Percentiles rank a stretch among this genome's conserved stretches.
Evolutionary conservation across 2,329 filamentous ascomycete genomes (phyloP).

Genomic region (Beauveria medogensis): DNA sequence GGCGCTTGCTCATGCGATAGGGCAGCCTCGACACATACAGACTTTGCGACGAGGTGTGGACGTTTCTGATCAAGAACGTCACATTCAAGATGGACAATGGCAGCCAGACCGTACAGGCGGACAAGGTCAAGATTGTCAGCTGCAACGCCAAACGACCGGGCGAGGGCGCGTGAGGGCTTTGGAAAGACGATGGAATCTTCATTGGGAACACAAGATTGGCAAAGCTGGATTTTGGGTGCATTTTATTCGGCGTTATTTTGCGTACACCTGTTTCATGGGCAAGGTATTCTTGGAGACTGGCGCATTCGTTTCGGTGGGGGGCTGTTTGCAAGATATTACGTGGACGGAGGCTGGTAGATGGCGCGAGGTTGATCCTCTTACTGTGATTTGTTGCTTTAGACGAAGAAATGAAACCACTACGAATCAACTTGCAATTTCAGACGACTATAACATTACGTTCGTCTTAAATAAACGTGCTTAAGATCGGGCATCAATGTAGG

Average conservation of each 20-base stretch:
- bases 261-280: neutral
- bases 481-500: neutral
- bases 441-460: no score
- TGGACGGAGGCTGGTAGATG: neutral
- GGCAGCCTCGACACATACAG: constrained; percentile 96
- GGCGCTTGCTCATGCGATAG: constrained; percentile 34
- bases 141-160: constrained; percentile 76
- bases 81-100: constrained; percentile 94
- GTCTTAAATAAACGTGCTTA: neutral
- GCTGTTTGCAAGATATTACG: neutral
- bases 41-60: constrained; percentile 99
- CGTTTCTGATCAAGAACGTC: constrained; percentile 96
- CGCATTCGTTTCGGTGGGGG: neutral
- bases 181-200: neutral
- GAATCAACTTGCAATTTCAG: no score
- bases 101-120: constrained; percentile 64
- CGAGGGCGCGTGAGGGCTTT: constrained; percentile 22
- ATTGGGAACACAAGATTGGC: neutral
- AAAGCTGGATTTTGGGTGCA: constrained; percentile 1
- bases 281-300: neutral
- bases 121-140: constrained; percentile 97
- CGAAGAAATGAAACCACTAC: no score
- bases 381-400: neutral
- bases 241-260: constrained; percentile 7
- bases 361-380: neutral